A percentile compares a stretch with the other conserved stretches of the same genome.
phyloP scores from a whole-genome alignment of 768 basidiomycete species.

The Goffeauzyma gilvescens region DNA sequence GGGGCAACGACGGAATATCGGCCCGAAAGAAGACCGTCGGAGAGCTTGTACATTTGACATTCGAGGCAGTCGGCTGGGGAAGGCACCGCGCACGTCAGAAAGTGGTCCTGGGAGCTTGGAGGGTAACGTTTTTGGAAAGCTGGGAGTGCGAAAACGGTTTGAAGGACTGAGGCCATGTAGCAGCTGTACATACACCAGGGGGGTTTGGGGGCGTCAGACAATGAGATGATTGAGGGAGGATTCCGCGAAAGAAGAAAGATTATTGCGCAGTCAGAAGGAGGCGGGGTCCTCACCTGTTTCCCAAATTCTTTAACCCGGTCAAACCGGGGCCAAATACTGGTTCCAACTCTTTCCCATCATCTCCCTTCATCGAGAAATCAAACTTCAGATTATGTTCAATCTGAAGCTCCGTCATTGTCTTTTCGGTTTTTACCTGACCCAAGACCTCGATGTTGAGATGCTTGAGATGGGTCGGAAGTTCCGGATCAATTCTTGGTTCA shows the following conservation, averaged over 20 bases:
- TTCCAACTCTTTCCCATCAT: slow-evolving; percentile 68
- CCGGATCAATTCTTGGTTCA: slow-evolving; percentile 60
- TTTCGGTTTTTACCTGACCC: slow-evolving; percentile 73
- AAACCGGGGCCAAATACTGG: slow-evolving; percentile 74
- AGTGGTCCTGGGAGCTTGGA: slow-evolving; percentile 39
- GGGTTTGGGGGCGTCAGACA: not conserved
- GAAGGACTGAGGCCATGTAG: slow-evolving; percentile 89
- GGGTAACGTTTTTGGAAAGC: slow-evolving; percentile 58
- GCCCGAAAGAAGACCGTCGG: slow-evolving; percentile 80
- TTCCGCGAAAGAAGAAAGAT: not conserved
- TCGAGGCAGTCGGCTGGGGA: slow-evolving; percentile 75
- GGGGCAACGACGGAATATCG: slow-evolving; percentile 54
- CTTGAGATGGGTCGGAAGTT: slow-evolving; percentile 51
- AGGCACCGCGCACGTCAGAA: slow-evolving; percentile 42
- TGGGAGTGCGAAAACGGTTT: slow-evolving; percentile 63
- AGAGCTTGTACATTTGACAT: slow-evolving; percentile 82
- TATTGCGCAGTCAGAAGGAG: too few relatives aligned
- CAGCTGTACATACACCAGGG: slow-evolving; percentile 58
- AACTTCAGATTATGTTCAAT: slow-evolving; percentile 89
- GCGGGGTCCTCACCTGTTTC: slow-evolving; percentile 71
- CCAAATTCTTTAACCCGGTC: slow-evolving; percentile 78
- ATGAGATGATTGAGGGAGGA: not conserved
- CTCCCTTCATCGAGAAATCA: slow-evolving; percentile 75
- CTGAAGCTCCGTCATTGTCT: slow-evolving; percentile 96
- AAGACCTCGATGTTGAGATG: slow-evolving; percentile 74